Evolutionary conservation across 2,329 filamentous ascomycete species (phyloP).

Genomic region (Catunica adiposa): DNA sequence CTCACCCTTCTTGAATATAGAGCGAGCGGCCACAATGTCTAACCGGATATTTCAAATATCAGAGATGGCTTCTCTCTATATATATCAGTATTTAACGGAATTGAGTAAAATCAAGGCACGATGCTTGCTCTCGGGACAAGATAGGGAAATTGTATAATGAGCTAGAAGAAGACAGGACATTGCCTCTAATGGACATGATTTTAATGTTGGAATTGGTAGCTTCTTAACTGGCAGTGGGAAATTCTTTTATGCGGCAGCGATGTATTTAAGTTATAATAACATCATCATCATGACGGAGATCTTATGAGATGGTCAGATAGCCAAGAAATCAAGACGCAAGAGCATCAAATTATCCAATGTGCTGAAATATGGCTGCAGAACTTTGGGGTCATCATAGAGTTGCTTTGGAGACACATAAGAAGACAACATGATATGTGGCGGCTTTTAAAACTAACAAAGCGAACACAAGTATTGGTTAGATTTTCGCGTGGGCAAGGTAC

Average conservation of each 20-base stretch:
- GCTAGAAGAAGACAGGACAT: conserved; percentile 20
- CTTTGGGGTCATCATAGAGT: not conserved
- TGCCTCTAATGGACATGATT: conserved; percentile 24
- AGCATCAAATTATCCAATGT: not conserved
- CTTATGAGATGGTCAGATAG: not conserved
- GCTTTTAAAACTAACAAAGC: not conserved
- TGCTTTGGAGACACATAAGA: not conserved
- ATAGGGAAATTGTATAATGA: conserved; percentile 23
- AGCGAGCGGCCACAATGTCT: conserved; percentile 21
- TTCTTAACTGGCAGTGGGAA: not conserved
- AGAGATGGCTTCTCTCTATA: not conserved
- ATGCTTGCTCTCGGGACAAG: conserved; percentile 28
- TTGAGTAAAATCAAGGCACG: not conserved
- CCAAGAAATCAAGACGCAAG: not conserved
- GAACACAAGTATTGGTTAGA: not conserved
- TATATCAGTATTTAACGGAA: not conserved
- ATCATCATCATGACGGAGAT: not conserved
- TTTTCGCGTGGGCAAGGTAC: not conserved
- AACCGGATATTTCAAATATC: conserved; percentile 18
- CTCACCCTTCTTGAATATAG: conserved; percentile 25
- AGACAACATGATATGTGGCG: not conserved
- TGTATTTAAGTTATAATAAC: not conserved
- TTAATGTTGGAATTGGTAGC: not conserved
- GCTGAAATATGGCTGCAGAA: not conserved
- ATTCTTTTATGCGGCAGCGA: not conserved